phyloP scores from a whole-genome alignment of 2,329 filamentous ascomycete species.

The Capronia coronata region DNA sequence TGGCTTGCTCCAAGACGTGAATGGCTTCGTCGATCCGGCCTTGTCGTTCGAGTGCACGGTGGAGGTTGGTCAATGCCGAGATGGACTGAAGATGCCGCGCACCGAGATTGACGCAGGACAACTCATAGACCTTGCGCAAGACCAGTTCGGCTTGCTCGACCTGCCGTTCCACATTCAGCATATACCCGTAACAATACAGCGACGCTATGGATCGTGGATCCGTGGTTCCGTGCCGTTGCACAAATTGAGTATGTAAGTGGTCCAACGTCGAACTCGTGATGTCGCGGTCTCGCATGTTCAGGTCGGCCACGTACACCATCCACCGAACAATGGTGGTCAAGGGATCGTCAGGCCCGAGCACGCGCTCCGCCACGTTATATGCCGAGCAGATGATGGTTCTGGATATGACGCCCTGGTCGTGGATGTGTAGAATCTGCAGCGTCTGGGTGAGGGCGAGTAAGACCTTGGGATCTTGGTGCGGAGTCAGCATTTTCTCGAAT shows the following conservation, averaged over 20 bases:
- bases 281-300: conserved; percentile 13
- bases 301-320: conserved; percentile 23
- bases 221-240: conserved; percentile 11
- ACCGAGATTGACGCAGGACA: conserved; percentile 18
- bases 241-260: conserved; percentile 12
- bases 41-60: conserved; percentile 16
- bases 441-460: conserved; percentile 24
- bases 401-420: conserved; percentile 25
- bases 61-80: conserved; percentile 21
- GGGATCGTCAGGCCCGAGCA: conserved; percentile 21
- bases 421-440: conserved; percentile 25
- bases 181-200: conserved; percentile 25
- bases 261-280: conserved; percentile 20
- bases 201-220: conserved; percentile 23
- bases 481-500: conserved; percentile 22
- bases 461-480: conserved; percentile 23
- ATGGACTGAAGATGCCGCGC: conserved; percentile 21
- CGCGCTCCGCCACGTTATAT: conserved; percentile 13
- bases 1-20: conserved; percentile 11
- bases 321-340: conserved; percentile 21
- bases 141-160: conserved; percentile 20
- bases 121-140: conserved; percentile 17
- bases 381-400: conserved; percentile 22
- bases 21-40: conserved; percentile 23
- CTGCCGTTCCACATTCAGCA: conserved; percentile 23